Evolutionary conservation across 2,329 filamentous ascomycete genomes (phyloP), one percentile per base, ranked within the genome.

Genomic region (Fusarium sp.): DNA sequence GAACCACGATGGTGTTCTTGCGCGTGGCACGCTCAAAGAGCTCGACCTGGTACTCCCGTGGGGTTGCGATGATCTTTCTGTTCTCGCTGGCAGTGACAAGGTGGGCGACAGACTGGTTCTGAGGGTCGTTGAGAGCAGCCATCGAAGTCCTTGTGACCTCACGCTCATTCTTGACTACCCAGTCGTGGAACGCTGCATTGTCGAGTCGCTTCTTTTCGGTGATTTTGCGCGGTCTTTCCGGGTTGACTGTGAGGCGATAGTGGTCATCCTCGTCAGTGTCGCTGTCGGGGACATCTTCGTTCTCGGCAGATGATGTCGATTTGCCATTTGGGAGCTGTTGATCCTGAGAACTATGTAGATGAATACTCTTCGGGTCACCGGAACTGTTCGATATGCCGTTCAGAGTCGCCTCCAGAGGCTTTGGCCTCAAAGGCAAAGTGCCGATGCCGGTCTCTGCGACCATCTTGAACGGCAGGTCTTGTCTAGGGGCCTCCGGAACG

Each of bases 11-110:
- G 8, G 91, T 92, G 76, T 99, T 99, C 72, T 91, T 88, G 54
- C 87, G 77, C 76, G 96, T 97, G 5, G 96, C 95, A 68, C 89
- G 89, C 78, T 98, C 94, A 75, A 96, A 98, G 0, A 99, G 86
- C 77, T 98, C 95, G 12, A 93, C 83, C 78, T 99, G 96, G 76
- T 98, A 99, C 75, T 97, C 94, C 51, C 95, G 88, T 1, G 95
- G 94, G 56, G 90, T 92, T 11, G 90, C 87, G 63, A 96, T 94
- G 56, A 94, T 93, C 37, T 81, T 83, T 23, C 80, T 78, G 50
- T 78, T 80, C 39, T 82, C 81, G 51, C 77, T 79, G 12, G 81
- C 76, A 41, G 71, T 75, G 12, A 82, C 72, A 16, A 84, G 71
- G 12, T 75, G 70, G 6, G 76, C 71, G 10, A 77, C 71, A 3